Base-by-base conservation (phyloP, 2,329 filamentous ascomycete species). In the Pseudogymnoascus sp. region DNA sequence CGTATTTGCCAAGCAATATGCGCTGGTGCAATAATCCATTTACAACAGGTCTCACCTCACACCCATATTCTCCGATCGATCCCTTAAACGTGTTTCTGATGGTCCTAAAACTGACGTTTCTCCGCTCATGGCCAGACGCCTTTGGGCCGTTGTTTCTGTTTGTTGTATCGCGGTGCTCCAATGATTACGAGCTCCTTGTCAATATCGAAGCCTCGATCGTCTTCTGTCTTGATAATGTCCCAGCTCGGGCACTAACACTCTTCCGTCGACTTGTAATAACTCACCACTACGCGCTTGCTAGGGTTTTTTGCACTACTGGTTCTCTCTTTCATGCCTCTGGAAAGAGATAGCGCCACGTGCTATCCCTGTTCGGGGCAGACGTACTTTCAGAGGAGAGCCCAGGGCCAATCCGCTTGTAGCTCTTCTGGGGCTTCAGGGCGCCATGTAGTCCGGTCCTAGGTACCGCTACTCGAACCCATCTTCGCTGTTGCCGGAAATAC, bases 291-390 rank as follows among this genome's bases (percentile, higher is more conserved):
- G 49, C 49, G 49, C 49, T 55, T 55, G 49, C 49, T 55, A 33
- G 49, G 49, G 21, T 37, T 43, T 43, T 55, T 35, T 55, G 49
- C 49, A 55, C 49, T 55, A 55, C 49, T 55, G 49, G 11, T 55
- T 35, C 49, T 19, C 29, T 55, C 16, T 55, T 35, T 55, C 49
- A 55, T 55, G 49, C 29, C 29, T 55, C 49, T 55, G 2, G 12
- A 55, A 16, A 55, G 49, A 33, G n/a, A 55, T 55, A 55, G 49
- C 49, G 49, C 49, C 49, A 55, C 49, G 49, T 55, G 49, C 49
- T 55, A 55, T 55, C 49, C 49, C 49, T 55, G 29, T 55, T 55
- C 29, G 49, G 49, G 49, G 16, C 49, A 55, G 33, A 55, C 49
- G 29, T 55, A 55, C 49, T 55, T 55, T 55, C 49, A 21, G 45